Conservation (phyloP, 257 asterid species). For the Voacanga thouarsii region DNA sequence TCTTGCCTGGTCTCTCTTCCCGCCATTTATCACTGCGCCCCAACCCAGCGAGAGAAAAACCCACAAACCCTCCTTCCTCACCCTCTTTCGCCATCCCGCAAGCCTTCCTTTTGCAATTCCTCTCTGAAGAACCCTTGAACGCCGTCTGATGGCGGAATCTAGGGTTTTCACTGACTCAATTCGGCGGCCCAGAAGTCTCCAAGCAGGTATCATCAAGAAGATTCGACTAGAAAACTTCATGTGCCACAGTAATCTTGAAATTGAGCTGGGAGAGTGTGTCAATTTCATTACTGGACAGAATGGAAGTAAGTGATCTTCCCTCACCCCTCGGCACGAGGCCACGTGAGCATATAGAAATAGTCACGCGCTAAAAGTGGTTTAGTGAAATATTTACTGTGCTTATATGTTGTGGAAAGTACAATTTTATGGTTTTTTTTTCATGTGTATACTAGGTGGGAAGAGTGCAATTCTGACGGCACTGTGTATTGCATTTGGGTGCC, state of each 20-base stretch:
- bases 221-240: slow-evolving; percentile 81
- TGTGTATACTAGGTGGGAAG: slow-evolving; percentile 63
- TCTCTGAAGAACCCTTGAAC: background rate
- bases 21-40: slow-evolving; percentile 16
- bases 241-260: slow-evolving; percentile 88
- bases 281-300: slow-evolving; percentile 97
- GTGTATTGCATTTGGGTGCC: slow-evolving; percentile 89
- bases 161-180: slow-evolving; percentile 40
- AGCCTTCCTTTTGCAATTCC: background rate
- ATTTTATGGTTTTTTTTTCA: background rate
- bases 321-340: slow-evolving; percentile 8
- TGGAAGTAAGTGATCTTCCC: slow-evolving; percentile 57
- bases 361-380: background rate
- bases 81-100: background rate
- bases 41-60: background rate
- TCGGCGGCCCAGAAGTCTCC: slow-evolving; percentile 29
- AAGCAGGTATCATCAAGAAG: slow-evolving; percentile 74
- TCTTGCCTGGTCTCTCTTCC: slow-evolving; percentile 11
- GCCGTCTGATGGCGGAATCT: slow-evolving; percentile 41
- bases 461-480: slow-evolving; percentile 92
- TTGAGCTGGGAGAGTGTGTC: slow-evolving; percentile 66
- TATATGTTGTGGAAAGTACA: background rate
- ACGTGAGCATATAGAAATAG: background rate
- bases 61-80: background rate
- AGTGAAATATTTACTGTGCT: background rate